These are phyloP conservation scores for Sordariomycetes sp. DNA, from an alignment of 2,329 filamentous ascomycete species.

Conservation along the genomic window DNA sequence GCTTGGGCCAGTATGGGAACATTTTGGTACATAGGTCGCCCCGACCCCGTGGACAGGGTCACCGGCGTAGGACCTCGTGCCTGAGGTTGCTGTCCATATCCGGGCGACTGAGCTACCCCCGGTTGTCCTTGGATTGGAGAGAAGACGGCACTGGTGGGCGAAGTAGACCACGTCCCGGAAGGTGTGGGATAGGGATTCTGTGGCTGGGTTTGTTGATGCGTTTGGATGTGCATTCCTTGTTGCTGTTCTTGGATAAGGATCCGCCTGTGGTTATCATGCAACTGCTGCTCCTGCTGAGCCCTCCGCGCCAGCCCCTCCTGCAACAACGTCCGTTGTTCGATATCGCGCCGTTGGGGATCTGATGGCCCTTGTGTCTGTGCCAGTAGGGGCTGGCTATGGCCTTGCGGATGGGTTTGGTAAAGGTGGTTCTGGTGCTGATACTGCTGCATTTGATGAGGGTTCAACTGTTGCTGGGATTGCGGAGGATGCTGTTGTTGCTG, in stretches of 20 bases:
- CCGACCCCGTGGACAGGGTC: background rate
- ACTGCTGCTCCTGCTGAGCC: background rate
- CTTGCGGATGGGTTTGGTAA: too few species aligned
- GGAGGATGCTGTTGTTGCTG: too few species aligned
- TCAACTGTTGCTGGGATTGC: background rate
- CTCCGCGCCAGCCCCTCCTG: background rate
- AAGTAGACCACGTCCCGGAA: background rate
- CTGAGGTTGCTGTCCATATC: background rate
- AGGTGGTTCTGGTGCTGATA: too few species aligned
- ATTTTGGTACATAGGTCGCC: background rate
- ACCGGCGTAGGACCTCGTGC: background rate
- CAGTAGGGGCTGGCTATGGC: too few species aligned
- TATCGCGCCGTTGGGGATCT: too few species aligned
- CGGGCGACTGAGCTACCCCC: background rate
- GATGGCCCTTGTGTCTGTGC: too few species aligned
- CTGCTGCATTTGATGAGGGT: background rate
- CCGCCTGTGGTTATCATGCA: background rate
- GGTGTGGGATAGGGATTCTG: background rate
- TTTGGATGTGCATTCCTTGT: background rate
- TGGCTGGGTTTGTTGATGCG: background rate
- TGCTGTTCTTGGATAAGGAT: background rate
- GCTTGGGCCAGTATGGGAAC: background rate
- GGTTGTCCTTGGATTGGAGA: background rate
- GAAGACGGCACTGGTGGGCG: background rate
- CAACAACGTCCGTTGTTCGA: too few species aligned